A percentile compares a stretch with the other conserved stretches of the same genome.
These are phyloP conservation scores for Wickerhamomyces alni DNA, from an alignment of 805 yeast species.

Conservation along the genomic window DNA sequence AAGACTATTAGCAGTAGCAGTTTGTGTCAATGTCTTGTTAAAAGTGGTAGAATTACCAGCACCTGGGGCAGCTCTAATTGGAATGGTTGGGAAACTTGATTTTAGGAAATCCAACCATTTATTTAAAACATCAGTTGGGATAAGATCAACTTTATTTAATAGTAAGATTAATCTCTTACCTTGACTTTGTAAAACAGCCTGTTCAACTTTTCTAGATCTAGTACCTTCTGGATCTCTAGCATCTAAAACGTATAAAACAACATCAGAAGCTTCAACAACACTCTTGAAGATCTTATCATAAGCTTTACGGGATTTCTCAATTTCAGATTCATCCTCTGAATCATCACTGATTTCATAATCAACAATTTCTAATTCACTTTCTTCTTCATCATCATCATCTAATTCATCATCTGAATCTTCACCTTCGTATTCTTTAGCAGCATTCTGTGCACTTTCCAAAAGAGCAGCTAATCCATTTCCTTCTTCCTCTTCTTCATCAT, in stretches of 20 bases:
- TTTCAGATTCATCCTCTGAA: slow-evolving; percentile 39
- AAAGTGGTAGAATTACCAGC: slow-evolving; percentile 64
- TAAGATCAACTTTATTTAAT: slow-evolving; percentile 86
- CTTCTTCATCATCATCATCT: slow-evolving; percentile 40
- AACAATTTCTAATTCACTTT: slow-evolving; percentile 39
- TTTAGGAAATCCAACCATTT: slow-evolving; percentile 80
- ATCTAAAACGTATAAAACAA: slow-evolving; percentile 86
- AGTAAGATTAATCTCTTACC: slow-evolving; percentile 81
- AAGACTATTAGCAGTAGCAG: slow-evolving; percentile 66
- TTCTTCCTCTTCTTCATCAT: slow-evolving; percentile 34
- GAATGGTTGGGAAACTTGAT: slow-evolving; percentile 85
- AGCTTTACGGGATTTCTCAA: slow-evolving; percentile 79
- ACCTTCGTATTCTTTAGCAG: slow-evolving; percentile 73
- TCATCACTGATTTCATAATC: slow-evolving; percentile 44
- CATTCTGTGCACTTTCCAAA: slow-evolving; percentile 83
- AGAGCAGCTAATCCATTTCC: slow-evolving; percentile 73
- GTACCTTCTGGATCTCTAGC: slow-evolving; percentile 97
- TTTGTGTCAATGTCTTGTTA: slow-evolving; percentile 66
- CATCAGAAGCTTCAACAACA: slow-evolving; percentile 90
- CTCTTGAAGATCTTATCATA: slow-evolving; percentile 91
- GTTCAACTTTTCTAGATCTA: slow-evolving; percentile 86
- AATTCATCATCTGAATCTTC: slow-evolving; percentile 35
- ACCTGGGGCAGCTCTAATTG: slow-evolving; percentile 74
- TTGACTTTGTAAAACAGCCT: slow-evolving; percentile 74
- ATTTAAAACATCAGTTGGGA: slow-evolving; percentile 78